phyloP scores from a whole-genome alignment of 371 early-diverging fungal species.

The Mucor ambiguus region DNA sequence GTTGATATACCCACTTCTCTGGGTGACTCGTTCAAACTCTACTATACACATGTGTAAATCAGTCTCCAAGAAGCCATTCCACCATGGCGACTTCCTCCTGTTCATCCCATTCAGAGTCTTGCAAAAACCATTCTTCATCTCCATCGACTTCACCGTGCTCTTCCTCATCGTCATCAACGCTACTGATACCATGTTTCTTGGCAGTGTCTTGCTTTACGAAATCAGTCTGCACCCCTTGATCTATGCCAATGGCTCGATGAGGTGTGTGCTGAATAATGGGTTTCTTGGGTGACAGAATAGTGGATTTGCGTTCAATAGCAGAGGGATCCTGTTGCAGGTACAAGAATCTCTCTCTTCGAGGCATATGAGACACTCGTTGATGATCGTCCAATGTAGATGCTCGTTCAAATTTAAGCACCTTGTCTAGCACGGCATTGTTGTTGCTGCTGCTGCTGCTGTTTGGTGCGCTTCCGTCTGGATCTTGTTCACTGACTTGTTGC shows the following conservation, averaged over 20 bases:
- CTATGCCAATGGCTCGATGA: conserved; percentile 18
- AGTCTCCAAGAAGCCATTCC: conserved; percentile 49
- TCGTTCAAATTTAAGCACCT: conserved; percentile 50
- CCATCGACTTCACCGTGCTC: conserved; percentile 44
- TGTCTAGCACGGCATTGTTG: conserved; percentile 43
- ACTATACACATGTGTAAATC: not conserved
- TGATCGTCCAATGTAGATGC: conserved; percentile 47
- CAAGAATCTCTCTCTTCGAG: conserved; percentile 44
- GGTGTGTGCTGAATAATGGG: not conserved
- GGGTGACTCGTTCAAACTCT: not conserved
- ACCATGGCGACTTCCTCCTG: conserved; percentile 43
- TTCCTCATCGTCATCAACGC: conserved; percentile 15
- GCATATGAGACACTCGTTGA: conserved; percentile 38
- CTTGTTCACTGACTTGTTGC: not conserved
- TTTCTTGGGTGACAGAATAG: conserved; percentile 5
- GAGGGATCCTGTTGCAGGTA: conserved; percentile 46
- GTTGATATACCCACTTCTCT: not conserved
- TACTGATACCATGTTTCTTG: not conserved
- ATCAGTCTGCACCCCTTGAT: conserved; percentile 32
- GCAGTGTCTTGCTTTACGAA: not conserved
- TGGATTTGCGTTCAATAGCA: conserved; percentile 32
- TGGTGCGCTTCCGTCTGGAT: not conserved
- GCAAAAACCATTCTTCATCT: conserved; percentile 52
- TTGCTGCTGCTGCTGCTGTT: not conserved
- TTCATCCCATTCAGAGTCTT: conserved; percentile 47